Base-by-base conservation (phyloP, 306 rosid species). In the Vigna trinervia region DNA sequence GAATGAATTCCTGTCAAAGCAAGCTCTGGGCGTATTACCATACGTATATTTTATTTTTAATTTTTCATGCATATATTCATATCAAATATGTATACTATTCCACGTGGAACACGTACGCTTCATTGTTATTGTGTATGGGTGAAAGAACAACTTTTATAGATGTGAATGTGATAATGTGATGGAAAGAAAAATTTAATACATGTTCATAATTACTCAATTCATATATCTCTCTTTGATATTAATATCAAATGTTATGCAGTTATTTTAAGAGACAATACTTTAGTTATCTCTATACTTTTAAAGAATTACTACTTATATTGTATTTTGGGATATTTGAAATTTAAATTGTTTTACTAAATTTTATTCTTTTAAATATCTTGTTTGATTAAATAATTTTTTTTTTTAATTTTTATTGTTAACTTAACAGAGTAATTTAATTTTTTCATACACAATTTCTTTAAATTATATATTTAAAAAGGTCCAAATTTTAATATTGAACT, bases 1-100 rank as follows among this genome's bases (percentile, higher is more conserved):
- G 81, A 67, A 10, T 45, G 59, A 68, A 67, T 77, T 43, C 38
- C 45, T 30, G 52, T 6, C 23, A n/a, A 19, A 62, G 23, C 72
- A 48, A 15, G 6, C 47, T 65, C 61, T 15, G 7, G 64, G 19
- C 22, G 12, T 50, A 76, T 14, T 36, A 51, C 7, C 45, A 9
- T 39, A 36, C 41, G 23, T 64, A 9, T 61, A 30, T 61, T 30
- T 32, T 61, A 5, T 59, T 59, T 59, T 3, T 57, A 22, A 12
- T 22, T 3, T 9, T 23, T 23, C 39, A 12, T 58, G 13, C 32
- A 26, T 58, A 57, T 14, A 60, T 60, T 13, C 14, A 30, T 14
- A 30, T 30, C 5, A 26, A 26, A 12, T 30, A 12, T 59, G 17
- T 12, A 26, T 10, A 22, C 34, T 56, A 56, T 11, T 56, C 11